Evolutionary conservation across 2,329 filamentous ascomycete species (phyloP).

Genomic region (Phaeosphaeriaceae sp.): DNA sequence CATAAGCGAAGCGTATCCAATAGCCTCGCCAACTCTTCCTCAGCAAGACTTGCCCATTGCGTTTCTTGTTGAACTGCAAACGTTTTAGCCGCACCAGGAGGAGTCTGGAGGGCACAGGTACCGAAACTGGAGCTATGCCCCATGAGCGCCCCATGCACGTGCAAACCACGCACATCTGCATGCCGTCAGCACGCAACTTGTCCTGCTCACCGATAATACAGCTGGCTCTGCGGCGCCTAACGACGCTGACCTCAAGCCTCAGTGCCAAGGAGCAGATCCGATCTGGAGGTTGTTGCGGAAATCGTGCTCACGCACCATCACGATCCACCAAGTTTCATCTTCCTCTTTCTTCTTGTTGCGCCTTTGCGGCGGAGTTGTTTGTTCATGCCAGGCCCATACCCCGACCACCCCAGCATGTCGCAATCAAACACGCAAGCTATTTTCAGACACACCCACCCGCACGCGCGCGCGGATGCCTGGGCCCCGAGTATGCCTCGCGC

Average conservation of each 20-base stretch:
- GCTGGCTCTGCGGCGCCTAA: not conserved
- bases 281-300: not conserved
- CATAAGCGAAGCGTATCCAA: not conserved
- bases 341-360: not conserved
- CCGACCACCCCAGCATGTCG: not conserved
- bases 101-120: constrained; percentile 1
- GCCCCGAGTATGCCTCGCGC: constrained; percentile 4
- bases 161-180: constrained; percentile 1
- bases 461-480: not conserved
- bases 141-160: constrained; percentile 9
- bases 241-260: constrained; percentile 1
- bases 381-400: not conserved
- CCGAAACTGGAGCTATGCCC: not conserved
- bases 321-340: not conserved
- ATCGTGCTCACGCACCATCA: not conserved
- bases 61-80: constrained; percentile 22
- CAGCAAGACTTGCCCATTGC: constrained; percentile 1
- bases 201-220: constrained; percentile 15
- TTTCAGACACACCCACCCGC: not conserved
- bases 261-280: not conserved
- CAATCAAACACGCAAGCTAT: not conserved
- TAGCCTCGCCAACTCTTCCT: not conserved
- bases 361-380: not conserved
- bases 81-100: constrained; percentile 19
- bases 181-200: constrained; percentile 17